Percentiles rank a stretch among this genome's conserved stretches.
phyloP scores from a whole-genome alignment of 495 filamentous ascomycete species.

The Parathielavia hyrcaniae region DNA sequence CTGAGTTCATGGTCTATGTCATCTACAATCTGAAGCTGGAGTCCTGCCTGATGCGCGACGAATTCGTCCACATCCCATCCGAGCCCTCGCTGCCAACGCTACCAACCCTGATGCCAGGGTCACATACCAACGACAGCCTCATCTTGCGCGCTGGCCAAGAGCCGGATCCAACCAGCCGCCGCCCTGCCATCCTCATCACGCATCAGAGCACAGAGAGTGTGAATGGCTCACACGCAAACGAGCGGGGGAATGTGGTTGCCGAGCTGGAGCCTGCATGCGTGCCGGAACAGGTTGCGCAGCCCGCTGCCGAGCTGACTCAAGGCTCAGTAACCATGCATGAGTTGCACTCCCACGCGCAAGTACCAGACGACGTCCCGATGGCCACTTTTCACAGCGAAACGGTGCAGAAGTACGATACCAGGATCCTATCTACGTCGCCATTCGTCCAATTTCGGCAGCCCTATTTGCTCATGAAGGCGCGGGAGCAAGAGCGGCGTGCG shows the following conservation, averaged over 20 bases:
- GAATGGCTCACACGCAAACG: slow-evolving; percentile 11
- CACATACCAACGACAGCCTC: slow-evolving; percentile 25
- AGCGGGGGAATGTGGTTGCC: background rate
- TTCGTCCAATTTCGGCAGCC: slow-evolving; percentile 94
- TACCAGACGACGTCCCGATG: slow-evolving; percentile 82
- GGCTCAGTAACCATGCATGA: slow-evolving; percentile 42
- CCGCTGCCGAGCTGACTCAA: slow-evolving; percentile 20
- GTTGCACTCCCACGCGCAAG: slow-evolving; percentile 40
- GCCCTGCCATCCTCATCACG: slow-evolving; percentile 22
- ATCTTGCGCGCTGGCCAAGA: background rate
- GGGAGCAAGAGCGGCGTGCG: slow-evolving; percentile 80
- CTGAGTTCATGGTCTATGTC: slow-evolving; percentile 98
- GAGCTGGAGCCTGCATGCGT: slow-evolving; percentile 11
- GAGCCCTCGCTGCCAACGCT: slow-evolving; percentile 33
- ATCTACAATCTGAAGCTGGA: slow-evolving; percentile 97
- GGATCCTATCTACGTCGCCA: slow-evolving; percentile 89
- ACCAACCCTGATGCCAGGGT: slow-evolving; percentile 8
- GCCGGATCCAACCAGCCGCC: background rate
- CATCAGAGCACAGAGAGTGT: slow-evolving; percentile 26
- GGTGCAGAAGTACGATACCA: slow-evolving; percentile 85
- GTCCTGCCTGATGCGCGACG: slow-evolving; percentile 92
- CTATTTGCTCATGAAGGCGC: slow-evolving; percentile 82
- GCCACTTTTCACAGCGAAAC: slow-evolving; percentile 91
- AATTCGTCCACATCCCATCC: slow-evolving; percentile 81
- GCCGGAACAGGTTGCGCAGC: slow-evolving; percentile 10